Base-by-base conservation (phyloP, 345 rosid genomes). In the Nephelium lappaceum region DNA sequence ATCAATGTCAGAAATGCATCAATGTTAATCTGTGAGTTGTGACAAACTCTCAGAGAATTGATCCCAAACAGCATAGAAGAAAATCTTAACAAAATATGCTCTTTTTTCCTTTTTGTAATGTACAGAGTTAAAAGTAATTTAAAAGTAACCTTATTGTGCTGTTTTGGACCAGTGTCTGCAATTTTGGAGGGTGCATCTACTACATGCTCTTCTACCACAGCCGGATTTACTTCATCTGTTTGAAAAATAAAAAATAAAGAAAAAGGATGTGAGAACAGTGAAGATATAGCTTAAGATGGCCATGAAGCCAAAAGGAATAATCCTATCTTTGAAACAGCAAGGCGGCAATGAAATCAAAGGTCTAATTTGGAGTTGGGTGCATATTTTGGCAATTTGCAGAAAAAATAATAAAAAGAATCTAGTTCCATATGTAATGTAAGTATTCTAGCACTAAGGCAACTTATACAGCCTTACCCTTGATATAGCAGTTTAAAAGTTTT, bases 181-280 rank as follows among this genome's bases (percentile, higher is more conserved):
- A 80, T 75, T 81, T 81, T 71, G 1, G 74, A 42, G 75, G 80
- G 51, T 62, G 79, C 83, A 79, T 78, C 81, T 79, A 61, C 47
- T 62, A 82, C 70, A 78, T 60, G 78, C 77, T 85, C 86, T 74
- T 81, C 83, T 63, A 72, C 73, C 38, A 80, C 55, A 66, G 87
- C 80, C 74, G 43, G 78, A 45, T 72, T 71, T 79, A 76, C 73
- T 77, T 74, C 79, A 78, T 81, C 97, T 90, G 87, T 75, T 67
- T 66, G 69, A 70, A 73, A 80, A 69, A 71, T 31, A 60, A 65
- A 74, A 80, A 25, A 24, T 8, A 61, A 65, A 23, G 11, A 58
- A 73, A 43, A n/a, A 67, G 66, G 80, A 66, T 63, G 51, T 24
- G 72, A 78, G 76, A 36, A 51, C 71, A 80, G 21, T 45, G 18